A percentile compares a stretch with the other conserved stretches of the same genome.
These are phyloP conservation scores for Ustilago loliicola DNA, from an alignment of 1,284 basidiomycete genomes.

Conservation along the genomic window DNA sequence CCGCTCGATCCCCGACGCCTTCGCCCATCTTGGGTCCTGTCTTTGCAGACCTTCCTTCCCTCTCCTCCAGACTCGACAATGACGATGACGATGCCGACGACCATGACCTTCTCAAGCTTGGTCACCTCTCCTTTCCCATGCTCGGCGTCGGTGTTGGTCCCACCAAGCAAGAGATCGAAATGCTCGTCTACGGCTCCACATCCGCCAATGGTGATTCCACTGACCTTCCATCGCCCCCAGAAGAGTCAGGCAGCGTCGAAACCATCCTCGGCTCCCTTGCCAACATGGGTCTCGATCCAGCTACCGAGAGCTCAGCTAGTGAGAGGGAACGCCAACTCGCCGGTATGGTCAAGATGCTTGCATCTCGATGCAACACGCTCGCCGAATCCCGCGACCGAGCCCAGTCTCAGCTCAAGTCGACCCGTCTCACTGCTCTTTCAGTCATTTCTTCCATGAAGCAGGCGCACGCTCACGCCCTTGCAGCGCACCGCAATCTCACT, in stretches of 20 bases:
- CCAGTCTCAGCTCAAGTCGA: constrained; percentile 54
- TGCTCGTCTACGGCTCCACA: constrained; percentile 57
- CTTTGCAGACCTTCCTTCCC: constrained; percentile 19
- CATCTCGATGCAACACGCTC: constrained; percentile 38
- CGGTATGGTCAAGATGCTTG: constrained; percentile 56
- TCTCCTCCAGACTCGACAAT: constrained; percentile 3
- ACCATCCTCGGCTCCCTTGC: constrained; percentile 45
- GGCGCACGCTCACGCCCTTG: constrained; percentile 60
- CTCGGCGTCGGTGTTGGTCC: constrained; percentile 60
- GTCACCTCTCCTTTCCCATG: constrained; percentile 63
- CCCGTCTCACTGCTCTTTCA: constrained; percentile 65
- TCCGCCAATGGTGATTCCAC: constrained; percentile 19
- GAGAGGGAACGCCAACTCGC: constrained; percentile 53
- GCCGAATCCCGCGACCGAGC: constrained; percentile 40
- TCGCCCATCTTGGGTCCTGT: constrained; percentile 63
- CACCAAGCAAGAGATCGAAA: constrained; percentile 60
- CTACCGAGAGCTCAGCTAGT: constrained; percentile 28
- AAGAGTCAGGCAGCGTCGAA: constrained; percentile 37
- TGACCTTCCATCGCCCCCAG: constrained; percentile 21
- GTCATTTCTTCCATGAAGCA: constrained; percentile 63
- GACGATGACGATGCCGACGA: constrained; percentile 22
- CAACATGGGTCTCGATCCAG: constrained; percentile 54
- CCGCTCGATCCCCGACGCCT: constrained; percentile 58
- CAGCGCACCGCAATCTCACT: constrained; percentile 55
- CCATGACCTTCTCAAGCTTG: constrained; percentile 38